Base-by-base conservation (phyloP, 257 asterid species). In the Fraxinus americana region DNA sequence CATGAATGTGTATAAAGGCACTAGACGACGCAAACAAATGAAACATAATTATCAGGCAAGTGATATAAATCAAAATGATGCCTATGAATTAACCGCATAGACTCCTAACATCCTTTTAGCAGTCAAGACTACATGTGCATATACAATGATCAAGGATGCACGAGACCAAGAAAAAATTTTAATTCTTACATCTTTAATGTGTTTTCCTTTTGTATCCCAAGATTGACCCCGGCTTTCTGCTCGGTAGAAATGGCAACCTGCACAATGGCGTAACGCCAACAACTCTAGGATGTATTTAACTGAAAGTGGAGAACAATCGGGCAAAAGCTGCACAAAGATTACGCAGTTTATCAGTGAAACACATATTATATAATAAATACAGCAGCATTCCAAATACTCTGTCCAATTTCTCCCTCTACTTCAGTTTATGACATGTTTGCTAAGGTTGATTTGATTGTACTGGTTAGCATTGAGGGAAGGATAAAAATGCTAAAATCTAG, bases 281-380 rank as follows among this genome's bases (percentile, higher is more conserved):
- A 93, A 83, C 75, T 93, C 98, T 36, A 93, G 82, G 54, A 95
- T 85, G 79, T 89, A 86, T 72, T 86, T 72, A 73, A 91, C 91
- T 75, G 99, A 95, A 61, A 59, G 88, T 14, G 97, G 99, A 32
- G 99, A 92, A 82, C 98, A 93, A 41, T 93, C 97, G 6, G 99
- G 98, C 84, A 95, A 83, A 74, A 95, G 97, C 99, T 95, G 96
- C 74, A 83, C 70, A 61, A 17, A 77, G 39, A 68, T 63, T 67
- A 76, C 29, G 68, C 70, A 74, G 63, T 21, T 16, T 25, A 16
- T 78, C 75, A 84, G 54, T 66, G 34, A 41, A 25, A 34, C 71
- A 12, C 35, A 43, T 48, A 65, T 4, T 6, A 68, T 32, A 45
- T 19, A 11, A 17, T 21, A 66, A 39, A 54, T 63, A 54, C 14